A percentile compares a stretch with the other conserved stretches of the same genome.
Evolutionary conservation across 2,329 filamentous ascomycete species (phyloP).

Genomic region (Colletotrichum aenigma): DNA sequence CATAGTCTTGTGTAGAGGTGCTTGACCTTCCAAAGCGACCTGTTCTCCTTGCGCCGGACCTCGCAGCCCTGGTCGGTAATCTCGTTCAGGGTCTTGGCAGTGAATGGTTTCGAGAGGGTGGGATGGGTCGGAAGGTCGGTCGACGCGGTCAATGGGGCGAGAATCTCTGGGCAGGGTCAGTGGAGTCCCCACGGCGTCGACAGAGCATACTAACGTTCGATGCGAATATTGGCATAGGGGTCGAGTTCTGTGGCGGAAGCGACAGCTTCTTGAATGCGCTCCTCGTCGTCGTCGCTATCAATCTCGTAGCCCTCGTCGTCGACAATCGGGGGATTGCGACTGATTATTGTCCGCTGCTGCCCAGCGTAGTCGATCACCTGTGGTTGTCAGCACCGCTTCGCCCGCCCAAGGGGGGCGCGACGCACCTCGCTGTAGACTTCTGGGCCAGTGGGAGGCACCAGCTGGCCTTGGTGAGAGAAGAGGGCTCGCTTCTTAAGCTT

Average conservation of each 20-base stretch:
- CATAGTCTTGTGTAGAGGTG: constrained; percentile 74
- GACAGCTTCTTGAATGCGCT: constrained; percentile 63
- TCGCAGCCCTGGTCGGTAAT: constrained; percentile 71
- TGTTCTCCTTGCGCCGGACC: constrained; percentile 77
- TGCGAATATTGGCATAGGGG: constrained; percentile 72
- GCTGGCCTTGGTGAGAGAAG: constrained; percentile 72
- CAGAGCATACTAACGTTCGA: constrained; percentile 64
- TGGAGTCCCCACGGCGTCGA: background rate
- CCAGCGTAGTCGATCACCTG: constrained; percentile 77
- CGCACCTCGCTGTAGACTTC: constrained; percentile 74
- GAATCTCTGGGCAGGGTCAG: constrained; percentile 60
- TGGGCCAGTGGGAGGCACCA: constrained; percentile 69
- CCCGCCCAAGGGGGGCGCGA: background rate
- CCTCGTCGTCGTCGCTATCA: constrained; percentile 73
- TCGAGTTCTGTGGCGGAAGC: constrained; percentile 71
- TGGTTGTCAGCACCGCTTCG: background rate
- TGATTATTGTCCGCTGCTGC: constrained; percentile 73
- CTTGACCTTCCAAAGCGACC: constrained; percentile 75
- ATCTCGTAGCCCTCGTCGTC: constrained; percentile 82
- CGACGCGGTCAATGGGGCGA: constrained; percentile 76
- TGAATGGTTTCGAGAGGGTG: constrained; percentile 76
- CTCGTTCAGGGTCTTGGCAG: constrained; percentile 73
- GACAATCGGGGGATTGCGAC: constrained; percentile 72
- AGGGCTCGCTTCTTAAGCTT: constrained; percentile 79
- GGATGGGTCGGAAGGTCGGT: constrained; percentile 78